Evolutionary conservation across 768 basidiomycete genomes (phyloP), one percentile per base, ranked within the genome.

Genomic region (Boletellus sp.): DNA sequence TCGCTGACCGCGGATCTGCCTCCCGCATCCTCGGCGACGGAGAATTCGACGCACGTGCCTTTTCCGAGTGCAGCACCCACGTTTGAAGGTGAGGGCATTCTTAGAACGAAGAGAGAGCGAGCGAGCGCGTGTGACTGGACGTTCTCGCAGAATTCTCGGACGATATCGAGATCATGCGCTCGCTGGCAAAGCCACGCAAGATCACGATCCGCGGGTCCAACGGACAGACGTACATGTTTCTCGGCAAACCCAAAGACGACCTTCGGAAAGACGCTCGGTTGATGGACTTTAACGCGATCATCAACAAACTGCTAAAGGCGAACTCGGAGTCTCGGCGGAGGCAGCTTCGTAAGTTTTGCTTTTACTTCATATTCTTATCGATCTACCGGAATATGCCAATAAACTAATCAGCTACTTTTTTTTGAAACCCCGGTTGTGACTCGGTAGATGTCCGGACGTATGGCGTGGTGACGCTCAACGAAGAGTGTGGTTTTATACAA

Each of bases 251-350:
- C 8, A 92, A 93, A 67, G 96, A 99, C 64, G 96, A 99, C 69
- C 75, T 99, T 28, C 80, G 96, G 34, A 99, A 99, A 73, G 96
- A 99, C 61, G 94, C 94, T 0, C 80, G 96, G 6, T 69, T 99
- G 47, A 98, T 98, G 95, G 96, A 98, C 63, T 91, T 98, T 70
- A 94, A 97, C 61, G 81, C 89, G 3, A 94, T 99, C 69, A 94
- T 99, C 70, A 98, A 97, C 70, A 97, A 95, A 65, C 71, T 98
- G 7, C 75, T 99, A 46, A 95, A 94, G 64, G 83, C 90, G 6
- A 92, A 94, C 59, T 92, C 94, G 0, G 94, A 97, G 51, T 92
- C 95, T 23, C 82, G 96, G 57, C 76, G 89, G 52, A 77, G 96
- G 26, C 90, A 93, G 50, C 81, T 99, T 36, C 85, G 95, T 95